Evolutionary conservation across 768 basidiomycete genomes (phyloP).

Genomic region (Lanmaoa pseudosensibilis): DNA sequence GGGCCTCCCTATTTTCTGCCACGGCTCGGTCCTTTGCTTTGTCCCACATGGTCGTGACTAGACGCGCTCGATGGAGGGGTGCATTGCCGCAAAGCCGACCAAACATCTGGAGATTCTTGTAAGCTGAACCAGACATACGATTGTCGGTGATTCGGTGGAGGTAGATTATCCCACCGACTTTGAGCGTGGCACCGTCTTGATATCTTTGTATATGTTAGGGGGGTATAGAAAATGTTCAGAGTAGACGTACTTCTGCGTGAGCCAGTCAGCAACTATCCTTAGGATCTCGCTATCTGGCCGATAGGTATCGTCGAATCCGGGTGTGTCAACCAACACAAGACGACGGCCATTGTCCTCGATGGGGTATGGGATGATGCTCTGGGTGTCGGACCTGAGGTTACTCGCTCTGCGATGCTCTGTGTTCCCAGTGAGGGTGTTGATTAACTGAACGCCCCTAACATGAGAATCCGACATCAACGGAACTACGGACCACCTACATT

Average conservation of each 20-base stretch:
- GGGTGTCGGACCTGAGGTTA: conserved; percentile 14
- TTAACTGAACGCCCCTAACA: conserved; percentile 3
- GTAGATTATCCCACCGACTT: conserved; percentile 35
- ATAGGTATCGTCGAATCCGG: conserved; percentile 25
- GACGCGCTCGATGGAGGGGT: conserved; percentile 29
- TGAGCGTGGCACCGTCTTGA: not conserved
- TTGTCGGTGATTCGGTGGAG: conserved; percentile 37
- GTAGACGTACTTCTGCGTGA: conserved; percentile 15
- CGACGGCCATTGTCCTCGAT: not conserved
- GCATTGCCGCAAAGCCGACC: conserved; percentile 35
- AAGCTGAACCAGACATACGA: conserved; percentile 32
- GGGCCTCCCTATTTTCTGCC: conserved; percentile 16
- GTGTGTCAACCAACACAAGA: conserved; percentile 21
- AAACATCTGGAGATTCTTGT: conserved; percentile 36
- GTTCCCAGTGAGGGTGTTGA: conserved; percentile 14
- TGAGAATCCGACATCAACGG: not conserved
- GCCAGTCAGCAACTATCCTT: conserved; percentile 15
- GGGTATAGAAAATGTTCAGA: not conserved
- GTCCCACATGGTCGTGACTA: conserved; percentile 44
- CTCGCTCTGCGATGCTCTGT: not conserved
- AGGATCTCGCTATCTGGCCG: conserved; percentile 13
- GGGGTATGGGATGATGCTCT: conserved; percentile 1
- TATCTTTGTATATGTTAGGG: conserved; percentile 4
- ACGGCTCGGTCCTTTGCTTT: conserved; percentile 12
- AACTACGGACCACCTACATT: conserved; percentile 12